phyloP scores from a whole-genome alignment of 768 basidiomycete species.

The Gelatoporia subvermispora region DNA sequence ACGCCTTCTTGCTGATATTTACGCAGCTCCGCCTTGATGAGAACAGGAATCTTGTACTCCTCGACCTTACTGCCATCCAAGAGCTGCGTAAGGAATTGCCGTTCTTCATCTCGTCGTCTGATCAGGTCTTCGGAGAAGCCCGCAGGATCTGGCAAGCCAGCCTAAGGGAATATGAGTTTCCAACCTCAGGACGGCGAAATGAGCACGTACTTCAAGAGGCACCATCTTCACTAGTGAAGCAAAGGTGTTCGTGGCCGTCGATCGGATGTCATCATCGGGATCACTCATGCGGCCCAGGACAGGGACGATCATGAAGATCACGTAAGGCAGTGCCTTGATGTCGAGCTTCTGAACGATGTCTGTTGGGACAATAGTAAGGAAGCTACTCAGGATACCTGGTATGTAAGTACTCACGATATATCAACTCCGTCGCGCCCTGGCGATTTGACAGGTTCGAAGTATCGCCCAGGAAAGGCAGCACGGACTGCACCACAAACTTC shows the following conservation, averaged over 20 bases:
- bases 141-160: constrained; percentile 93
- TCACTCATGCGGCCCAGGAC: constrained; percentile 98
- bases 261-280: constrained; percentile 82
- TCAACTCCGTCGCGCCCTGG: constrained; percentile 86
- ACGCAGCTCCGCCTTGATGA: constrained; percentile 89
- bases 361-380: constrained; percentile 28
- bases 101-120: constrained; percentile 79
- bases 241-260: constrained; percentile 95
- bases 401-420: constrained; percentile 69
- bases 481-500: constrained; percentile 80
- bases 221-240: constrained; percentile 98
- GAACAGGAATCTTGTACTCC: constrained; percentile 79
- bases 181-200: not conserved
- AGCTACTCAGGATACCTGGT: not conserved
- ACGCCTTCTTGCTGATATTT: constrained; percentile 99
- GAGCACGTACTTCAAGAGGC: constrained; percentile 74
- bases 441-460: constrained; percentile 66
- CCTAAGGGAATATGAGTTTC: constrained; percentile 39
- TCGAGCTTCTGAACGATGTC: constrained; percentile 91
- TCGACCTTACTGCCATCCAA: constrained; percentile 95
- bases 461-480: constrained; percentile 82
- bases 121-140: constrained; percentile 87
- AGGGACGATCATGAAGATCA: constrained; percentile 95
- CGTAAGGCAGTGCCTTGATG: constrained; percentile 91
- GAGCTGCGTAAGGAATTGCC: constrained; percentile 88